Evolutionary conservation across 2,329 filamentous ascomycete species (phyloP).

Genomic region (Hypoxylon sp.): DNA sequence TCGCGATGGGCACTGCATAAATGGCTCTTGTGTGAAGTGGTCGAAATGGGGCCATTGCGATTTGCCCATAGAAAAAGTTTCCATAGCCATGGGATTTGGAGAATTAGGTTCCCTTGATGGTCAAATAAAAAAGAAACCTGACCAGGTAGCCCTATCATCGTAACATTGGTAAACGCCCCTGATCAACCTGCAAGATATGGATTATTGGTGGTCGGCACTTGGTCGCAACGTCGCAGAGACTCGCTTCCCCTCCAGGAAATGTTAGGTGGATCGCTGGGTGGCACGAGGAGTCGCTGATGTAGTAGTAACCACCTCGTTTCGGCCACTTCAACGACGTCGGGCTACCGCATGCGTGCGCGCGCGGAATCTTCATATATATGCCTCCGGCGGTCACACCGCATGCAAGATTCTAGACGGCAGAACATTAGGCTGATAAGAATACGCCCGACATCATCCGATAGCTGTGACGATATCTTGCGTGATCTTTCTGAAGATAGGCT

Average conservation of each 20-base stretch:
- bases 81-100: constrained; percentile 41
- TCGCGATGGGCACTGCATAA: constrained; percentile 17
- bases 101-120: constrained; percentile 21
- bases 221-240: constrained; percentile 28
- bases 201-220: constrained; percentile 33
- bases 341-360: constrained; percentile 13
- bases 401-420: constrained; percentile 31
- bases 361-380: constrained; percentile 36
- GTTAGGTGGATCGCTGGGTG: constrained; percentile 17
- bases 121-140: constrained; percentile 14
- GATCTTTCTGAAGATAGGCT: constrained; percentile 75
- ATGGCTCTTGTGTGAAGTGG: constrained; percentile 24
- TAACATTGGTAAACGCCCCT: constrained; percentile 29
- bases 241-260: constrained; percentile 30
- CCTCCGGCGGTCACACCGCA: constrained; percentile 37
- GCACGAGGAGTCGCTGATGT: constrained; percentile 1
- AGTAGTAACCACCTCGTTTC: constrained; percentile 10
- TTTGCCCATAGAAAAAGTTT: constrained; percentile 26
- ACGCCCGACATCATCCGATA: constrained; percentile 47
- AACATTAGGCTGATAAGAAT: constrained; percentile 48
- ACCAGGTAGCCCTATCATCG: constrained; percentile 32
- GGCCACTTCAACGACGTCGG: constrained; percentile 17
- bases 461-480: constrained; percentile 63
- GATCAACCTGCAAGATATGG: constrained; percentile 25
- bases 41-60: constrained; percentile 14